A percentile compares a stretch with the other conserved stretches of the same genome.
These are phyloP conservation scores for Hypocreales sp. DNA, from an alignment of 2,329 filamentous ascomycete genomes.

Conservation along the genomic window DNA sequence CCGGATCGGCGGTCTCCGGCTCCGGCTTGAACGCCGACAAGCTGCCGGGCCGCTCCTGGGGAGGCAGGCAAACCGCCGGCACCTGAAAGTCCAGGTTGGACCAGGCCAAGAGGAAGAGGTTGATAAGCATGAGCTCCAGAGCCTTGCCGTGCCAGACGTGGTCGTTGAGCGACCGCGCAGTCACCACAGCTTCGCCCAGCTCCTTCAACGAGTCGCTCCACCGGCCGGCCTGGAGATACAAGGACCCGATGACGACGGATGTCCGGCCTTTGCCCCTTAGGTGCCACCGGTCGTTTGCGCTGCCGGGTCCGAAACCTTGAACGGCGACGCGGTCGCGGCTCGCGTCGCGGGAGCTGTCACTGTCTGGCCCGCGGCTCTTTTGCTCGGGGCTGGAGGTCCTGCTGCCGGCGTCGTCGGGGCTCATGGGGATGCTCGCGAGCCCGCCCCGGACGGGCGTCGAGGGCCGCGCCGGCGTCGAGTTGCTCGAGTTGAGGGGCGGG, in stretches of 20 bases:
- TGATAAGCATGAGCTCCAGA: conserved; percentile 72
- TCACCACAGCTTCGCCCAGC: conserved; percentile 62
- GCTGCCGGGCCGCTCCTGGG: conserved; percentile 27
- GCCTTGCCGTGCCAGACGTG: conserved; percentile 97
- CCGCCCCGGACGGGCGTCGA: conserved; percentile 35
- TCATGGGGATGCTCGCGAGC: conserved; percentile 31
- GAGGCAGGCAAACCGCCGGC: conserved; percentile 37
- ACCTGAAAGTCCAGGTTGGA: conserved; percentile 69
- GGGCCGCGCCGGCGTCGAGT: conserved; percentile 30
- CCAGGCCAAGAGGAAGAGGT: conserved; percentile 73
- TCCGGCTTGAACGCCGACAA: conserved; percentile 13
- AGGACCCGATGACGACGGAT: conserved; percentile 63
- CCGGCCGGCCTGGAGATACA: conserved; percentile 78
- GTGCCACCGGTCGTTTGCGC: conserved; percentile 61
- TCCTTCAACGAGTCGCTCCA: conserved; percentile 83
- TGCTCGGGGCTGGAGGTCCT: conserved; percentile 26
- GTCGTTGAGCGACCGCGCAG: conserved; percentile 68
- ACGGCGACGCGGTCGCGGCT: conserved; percentile 43
- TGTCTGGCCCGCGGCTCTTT: conserved; percentile 19
- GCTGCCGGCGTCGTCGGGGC: conserved; percentile 28
- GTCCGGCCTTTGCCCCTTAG: conserved; percentile 69
- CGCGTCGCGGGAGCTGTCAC: conserved; percentile 30
- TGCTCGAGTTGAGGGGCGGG: conserved; percentile 24
- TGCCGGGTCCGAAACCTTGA: conserved; percentile 56
- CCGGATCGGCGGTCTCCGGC: conserved; percentile 18